These are phyloP conservation scores for Isabelozyma heimii DNA, from an alignment of 805 yeast genomes.

Conservation along the genomic window DNA sequence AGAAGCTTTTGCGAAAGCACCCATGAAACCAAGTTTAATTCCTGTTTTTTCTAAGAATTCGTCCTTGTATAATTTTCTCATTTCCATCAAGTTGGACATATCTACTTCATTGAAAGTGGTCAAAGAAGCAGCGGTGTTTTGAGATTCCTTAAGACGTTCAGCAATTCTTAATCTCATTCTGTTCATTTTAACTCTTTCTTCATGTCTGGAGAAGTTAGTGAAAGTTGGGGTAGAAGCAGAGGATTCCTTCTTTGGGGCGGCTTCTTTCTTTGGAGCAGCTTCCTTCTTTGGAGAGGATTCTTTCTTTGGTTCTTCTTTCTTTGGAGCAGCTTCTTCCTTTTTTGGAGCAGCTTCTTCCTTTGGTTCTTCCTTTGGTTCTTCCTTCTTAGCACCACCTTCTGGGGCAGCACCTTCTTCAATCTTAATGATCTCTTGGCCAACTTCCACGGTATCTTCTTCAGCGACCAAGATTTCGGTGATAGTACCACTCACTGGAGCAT, in stretches of 20 bases:
- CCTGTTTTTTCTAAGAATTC: conserved; percentile 93
- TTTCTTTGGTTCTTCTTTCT: conserved; percentile 29
- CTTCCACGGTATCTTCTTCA: conserved; percentile 91
- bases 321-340: conserved; percentile 21
- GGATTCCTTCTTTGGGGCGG: conserved; percentile 25
- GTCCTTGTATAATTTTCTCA: conserved; percentile 96
- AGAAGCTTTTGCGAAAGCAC: conserved; percentile 92
- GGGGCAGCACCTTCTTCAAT: conserved; percentile 80
- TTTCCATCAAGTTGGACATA: conserved; percentile 86
- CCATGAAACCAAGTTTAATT: conserved; percentile 97
- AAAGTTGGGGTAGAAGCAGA: conserved; percentile 35
- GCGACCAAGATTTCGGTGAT: conserved; percentile 76
- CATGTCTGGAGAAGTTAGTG: conserved; percentile 70
- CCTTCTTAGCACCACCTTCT: conserved; percentile 47
- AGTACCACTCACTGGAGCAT: conserved; percentile 90
- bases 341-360: conserved; percentile 18
- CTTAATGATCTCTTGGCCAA: conserved; percentile 88
- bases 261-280: conserved; percentile 28
- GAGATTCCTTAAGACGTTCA: conserved; percentile 98
- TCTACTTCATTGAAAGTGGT: conserved; percentile 98
- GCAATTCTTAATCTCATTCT: conserved; percentile 99
- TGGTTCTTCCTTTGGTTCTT: conserved; percentile 25
- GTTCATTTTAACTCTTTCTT: conserved; percentile 95
- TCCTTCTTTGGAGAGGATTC: conserved; percentile 21
- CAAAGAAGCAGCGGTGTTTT: conserved; percentile 96